phyloP scores from a whole-genome alignment of 139 green algal genomes.

The Auxenochlorella pyrenoidosa region DNA sequence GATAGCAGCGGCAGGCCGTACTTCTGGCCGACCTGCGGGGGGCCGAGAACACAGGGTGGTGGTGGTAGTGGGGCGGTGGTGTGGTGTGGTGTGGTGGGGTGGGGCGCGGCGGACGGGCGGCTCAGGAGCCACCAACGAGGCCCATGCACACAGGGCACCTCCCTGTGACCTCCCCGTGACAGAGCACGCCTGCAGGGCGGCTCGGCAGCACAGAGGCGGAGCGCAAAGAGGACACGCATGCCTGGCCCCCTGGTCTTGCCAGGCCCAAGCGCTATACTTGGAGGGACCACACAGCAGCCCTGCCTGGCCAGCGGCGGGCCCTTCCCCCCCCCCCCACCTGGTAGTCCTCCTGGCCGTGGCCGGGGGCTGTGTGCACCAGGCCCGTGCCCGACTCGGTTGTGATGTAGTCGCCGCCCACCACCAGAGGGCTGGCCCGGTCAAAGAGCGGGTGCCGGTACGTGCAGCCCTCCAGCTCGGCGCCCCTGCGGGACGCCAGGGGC shows the following conservation, averaged over 20 bases:
- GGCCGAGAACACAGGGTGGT: too few relatives aligned
- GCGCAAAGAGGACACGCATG: too few relatives aligned
- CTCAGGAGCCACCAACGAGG: neutral
- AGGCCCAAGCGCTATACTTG: neutral
- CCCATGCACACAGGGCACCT: neutral
- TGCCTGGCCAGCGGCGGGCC: neutral
- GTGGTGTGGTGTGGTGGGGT: too few relatives aligned
- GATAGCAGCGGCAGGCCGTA: conserved; percentile 91
- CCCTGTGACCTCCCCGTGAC: too few relatives aligned
- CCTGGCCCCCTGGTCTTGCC: too few relatives aligned
- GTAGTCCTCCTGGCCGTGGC: conserved; percentile 98
- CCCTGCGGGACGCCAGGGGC: neutral
- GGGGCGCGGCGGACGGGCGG: neutral
- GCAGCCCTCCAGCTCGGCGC: conserved; percentile 77
- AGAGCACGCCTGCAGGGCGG: too few relatives aligned
- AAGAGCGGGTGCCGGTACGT: conserved; percentile 94
- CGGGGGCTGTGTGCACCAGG: conserved; percentile 96
- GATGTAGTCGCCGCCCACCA: conserved; percentile 99
- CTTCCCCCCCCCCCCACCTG: too few relatives aligned
- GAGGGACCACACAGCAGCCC: neutral
- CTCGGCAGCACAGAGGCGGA: too few relatives aligned
- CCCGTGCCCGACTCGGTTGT: conserved; percentile 97
- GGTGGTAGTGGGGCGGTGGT: neutral
- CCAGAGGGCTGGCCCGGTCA: conserved; percentile 79
- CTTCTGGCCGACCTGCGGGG: conserved; percentile 77